phyloP scores from a whole-genome alignment of 768 basidiomycete genomes.

The Thelephora ganbajun region DNA sequence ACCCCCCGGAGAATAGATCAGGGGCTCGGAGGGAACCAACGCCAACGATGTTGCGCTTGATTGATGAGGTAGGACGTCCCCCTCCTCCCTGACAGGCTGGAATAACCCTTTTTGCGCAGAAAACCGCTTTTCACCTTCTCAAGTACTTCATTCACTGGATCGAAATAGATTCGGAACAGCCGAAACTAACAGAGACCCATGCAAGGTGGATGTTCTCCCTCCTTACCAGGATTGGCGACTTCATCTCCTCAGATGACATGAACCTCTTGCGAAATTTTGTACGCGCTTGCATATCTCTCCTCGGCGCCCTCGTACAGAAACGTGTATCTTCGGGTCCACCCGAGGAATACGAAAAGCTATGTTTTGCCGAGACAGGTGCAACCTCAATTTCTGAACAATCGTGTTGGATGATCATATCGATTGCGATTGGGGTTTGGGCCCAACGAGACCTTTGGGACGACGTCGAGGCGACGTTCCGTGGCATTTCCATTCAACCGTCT shows the following conservation, averaged over 20 bases:
- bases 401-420: conserved; percentile 65
- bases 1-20: conserved; percentile 8
- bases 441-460: conserved; percentile 76
- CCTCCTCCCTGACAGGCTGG: conserved; percentile 1
- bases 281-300: conserved; percentile 40
- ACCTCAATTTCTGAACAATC: conserved; percentile 26
- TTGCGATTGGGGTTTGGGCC: conserved; percentile 56
- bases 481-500: background rate
- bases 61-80: conserved; percentile 49
- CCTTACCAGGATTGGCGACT: conserved; percentile 53
- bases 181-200: conserved; percentile 37
- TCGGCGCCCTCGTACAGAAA: conserved; percentile 8
- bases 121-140: conserved; percentile 56
- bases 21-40: conserved; percentile 37
- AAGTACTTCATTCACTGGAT: conserved; percentile 84
- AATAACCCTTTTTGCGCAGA: conserved; percentile 24
- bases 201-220: conserved; percentile 70
- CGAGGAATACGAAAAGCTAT: background rate
- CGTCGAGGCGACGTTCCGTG: conserved; percentile 26
- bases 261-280: conserved; percentile 62
- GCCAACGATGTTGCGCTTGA: conserved; percentile 36
- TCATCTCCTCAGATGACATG: conserved; percentile 64
- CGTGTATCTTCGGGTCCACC: background rate
- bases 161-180: conserved; percentile 39
- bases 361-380: background rate